A percentile compares a stretch with the other conserved stretches of the same genome.
phyloP scores from a whole-genome alignment of 2,329 filamentous ascomycete species.

The Aspergillus hortae region DNA sequence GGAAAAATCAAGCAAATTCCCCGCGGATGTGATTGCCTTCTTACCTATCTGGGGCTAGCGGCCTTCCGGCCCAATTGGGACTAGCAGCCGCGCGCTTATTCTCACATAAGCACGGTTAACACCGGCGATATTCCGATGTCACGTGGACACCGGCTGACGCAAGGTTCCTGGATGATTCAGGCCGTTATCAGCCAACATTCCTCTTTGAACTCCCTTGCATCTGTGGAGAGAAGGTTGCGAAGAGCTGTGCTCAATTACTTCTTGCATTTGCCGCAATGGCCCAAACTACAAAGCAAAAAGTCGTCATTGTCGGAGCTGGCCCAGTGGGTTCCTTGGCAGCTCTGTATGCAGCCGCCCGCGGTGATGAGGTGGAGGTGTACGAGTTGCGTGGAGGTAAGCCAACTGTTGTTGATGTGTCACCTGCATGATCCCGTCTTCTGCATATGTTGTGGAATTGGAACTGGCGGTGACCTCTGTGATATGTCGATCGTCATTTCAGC shows the following conservation, averaged over 20 bases:
- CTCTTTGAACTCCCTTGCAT: not conserved
- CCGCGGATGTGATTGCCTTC: not conserved
- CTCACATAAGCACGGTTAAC: not conserved
- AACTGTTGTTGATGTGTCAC: not conserved
- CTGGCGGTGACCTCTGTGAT: not conserved
- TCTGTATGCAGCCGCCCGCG: conserved; percentile 84
- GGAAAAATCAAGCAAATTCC: conserved; percentile 1
- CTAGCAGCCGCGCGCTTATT: not conserved
- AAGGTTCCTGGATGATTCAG: too few relatives aligned
- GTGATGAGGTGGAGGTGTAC: conserved; percentile 88
- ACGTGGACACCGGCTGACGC: not conserved
- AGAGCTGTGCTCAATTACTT: not conserved
- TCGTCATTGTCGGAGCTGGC: conserved; percentile 83
- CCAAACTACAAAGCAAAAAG: conserved; percentile 53
- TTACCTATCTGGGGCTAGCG: not conserved
- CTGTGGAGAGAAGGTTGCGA: too few relatives aligned
- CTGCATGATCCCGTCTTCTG: not conserved
- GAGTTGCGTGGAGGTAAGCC: conserved; percentile 81
- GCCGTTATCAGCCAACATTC: not conserved
- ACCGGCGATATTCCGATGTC: not conserved
- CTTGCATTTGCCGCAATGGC: conserved; percentile 10
- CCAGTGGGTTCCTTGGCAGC: conserved; percentile 91
- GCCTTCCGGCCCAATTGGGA: too few relatives aligned
- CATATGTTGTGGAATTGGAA: not conserved
- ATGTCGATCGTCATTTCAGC: too few relatives aligned